Evolutionary conservation across 305 asterid species (phyloP), one percentile per base, ranked within the genome.

Genomic region (Stenogyne calaminthoides): DNA sequence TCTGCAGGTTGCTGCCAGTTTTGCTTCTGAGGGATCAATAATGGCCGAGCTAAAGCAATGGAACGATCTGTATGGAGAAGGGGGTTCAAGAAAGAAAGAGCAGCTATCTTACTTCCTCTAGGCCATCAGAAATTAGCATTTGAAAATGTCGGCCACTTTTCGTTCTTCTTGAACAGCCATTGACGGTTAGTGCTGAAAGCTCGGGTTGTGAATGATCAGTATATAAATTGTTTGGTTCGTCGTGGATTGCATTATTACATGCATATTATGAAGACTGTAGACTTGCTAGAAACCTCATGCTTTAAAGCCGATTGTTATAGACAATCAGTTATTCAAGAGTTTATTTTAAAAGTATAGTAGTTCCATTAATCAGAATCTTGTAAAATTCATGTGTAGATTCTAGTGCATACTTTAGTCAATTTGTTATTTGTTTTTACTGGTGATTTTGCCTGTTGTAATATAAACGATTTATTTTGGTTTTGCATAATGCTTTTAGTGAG

Each of bases 21-120:
- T 93, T 84, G 89, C 98, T 77, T 82, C 95, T 1, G 98, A 87
- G 79, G 98, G 98, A 71, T 80, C 93, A 29, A 37, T 91, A 79
- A 93, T 93, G 98, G 84, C 77, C 0, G 97, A 93, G 88, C 88
- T 93, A 64, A 89, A 89, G 87, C 97, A 93, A 82, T 93, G 98
- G 98, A 93, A 93, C 61, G 97, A 91, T 9, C 84, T 91, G 10
- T 93, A 93, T 25, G 98, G 98, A 58, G 98, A 93, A 87, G 97
- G 98, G n/a, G 98, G 97, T 70, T 88, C 97, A 40, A 88, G 98
- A 80, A 93, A 93, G 87, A 93, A 84, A 76, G 82, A 91, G 75
- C 96, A 91, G 77, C 76, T 93, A 44, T 80, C 95, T 22, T 93
- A 93, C 84, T 93, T 93, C 85, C 80, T 93, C 54, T 93, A 89